Base-by-base conservation (phyloP, 768 basidiomycete genomes). In the Kwoniella bestiolae region DNA sequence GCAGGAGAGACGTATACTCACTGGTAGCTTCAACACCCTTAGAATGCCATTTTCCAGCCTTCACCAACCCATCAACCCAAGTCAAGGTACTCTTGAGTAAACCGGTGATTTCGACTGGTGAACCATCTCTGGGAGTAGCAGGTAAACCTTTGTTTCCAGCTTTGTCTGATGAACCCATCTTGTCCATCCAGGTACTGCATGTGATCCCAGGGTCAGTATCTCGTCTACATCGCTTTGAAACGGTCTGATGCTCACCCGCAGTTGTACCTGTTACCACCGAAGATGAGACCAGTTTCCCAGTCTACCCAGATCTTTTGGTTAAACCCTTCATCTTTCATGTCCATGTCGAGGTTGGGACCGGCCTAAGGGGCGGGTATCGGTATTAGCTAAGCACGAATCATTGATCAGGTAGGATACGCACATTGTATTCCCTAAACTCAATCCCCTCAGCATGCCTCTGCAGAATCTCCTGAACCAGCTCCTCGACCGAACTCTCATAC, bases 111-210 rank as follows among this genome's bases (percentile, higher is more conserved):
- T 99, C 96, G 41, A 99, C 85, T 0, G 96, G 94, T 0, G 95
- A 91, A 8, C 96, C 96, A 76, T 98, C 94, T 70, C 96, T 85
- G 0, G 96, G 94, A 0, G 94, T 95, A 9, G 92, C 96, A n/a
- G 96, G 96, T 31, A 90, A 81, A 29, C 96, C 96, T 81, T 94
- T 96, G 58, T 90, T 97, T 1, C 93, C 92, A 3, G 96, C 95
- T 72, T 88, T 91, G 65, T 83, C 84, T 2, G 91, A 93, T 77
- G 95, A 93, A 47, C 96, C 96, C 92, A 94, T 94, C 85, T 95
- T 95, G 83, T 95, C 93, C 71, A 73, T 77, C 81, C 81, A 82
- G 0, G 81, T 81, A 35, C 80, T 78, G 57, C 12, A 28, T 1
- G 21, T 16, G 28, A 3, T 44, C n/a, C n/a, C n/a, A n/a, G n/a